Conservation (phyloP, 1,284 basidiomycete genomes). For the Cryptococcus amylolentus region DNA sequence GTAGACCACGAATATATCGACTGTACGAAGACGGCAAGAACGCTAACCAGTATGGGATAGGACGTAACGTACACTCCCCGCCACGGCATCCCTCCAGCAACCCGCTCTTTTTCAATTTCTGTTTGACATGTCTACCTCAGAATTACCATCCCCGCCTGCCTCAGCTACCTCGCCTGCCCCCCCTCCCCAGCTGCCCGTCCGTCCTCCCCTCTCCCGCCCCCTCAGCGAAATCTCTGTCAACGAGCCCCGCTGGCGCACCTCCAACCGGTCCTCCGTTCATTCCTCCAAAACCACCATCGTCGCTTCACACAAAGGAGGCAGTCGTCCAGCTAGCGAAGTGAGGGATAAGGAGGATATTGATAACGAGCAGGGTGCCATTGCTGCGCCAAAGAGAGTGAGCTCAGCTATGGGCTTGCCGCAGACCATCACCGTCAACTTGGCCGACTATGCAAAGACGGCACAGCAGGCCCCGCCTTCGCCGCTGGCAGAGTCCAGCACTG, state of each 20-base stretch:
- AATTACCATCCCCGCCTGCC: neutral
- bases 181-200: neutral
- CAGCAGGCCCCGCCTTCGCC: neutral
- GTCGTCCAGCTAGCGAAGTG: conserved; percentile 29
- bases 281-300: conserved; percentile 5
- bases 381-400: conserved; percentile 14
- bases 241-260: conserved; percentile 12
- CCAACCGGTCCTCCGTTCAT: conserved; percentile 20
- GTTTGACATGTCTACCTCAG: neutral
- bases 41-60: no score
- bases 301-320: neutral
- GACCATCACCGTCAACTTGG: conserved; percentile 44
- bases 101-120: neutral
- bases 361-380: neutral
- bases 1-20: no score
- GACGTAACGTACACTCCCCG: neutral
- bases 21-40: no score
- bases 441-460: conserved; percentile 30
- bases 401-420: conserved; percentile 13
- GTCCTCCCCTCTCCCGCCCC: conserved; percentile 17
- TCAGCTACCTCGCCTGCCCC: neutral
- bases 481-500: neutral
- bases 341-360: conserved; percentile 19
- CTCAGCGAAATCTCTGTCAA: conserved; percentile 37
- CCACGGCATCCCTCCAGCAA: neutral